phyloP scores from a whole-genome alignment of 176 grass and related monocot genomes.

The Luzula sylvatica region DNA sequence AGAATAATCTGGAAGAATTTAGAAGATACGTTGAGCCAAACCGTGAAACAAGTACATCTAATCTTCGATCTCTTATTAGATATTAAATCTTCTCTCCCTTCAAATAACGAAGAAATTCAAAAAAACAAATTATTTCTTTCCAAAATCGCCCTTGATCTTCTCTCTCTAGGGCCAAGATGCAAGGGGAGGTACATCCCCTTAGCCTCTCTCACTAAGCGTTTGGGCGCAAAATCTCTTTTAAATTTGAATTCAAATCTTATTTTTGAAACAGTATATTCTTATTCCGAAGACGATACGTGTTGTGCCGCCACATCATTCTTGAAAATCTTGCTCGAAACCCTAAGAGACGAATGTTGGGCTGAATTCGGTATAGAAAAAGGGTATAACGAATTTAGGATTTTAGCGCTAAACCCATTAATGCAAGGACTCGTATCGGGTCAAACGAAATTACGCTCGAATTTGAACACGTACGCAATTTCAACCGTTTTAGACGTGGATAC shows the following conservation, averaged over 20 bases:
- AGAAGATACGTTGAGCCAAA: conserved; percentile 93
- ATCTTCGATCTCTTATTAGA: conserved; percentile 96
- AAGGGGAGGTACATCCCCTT: conserved; percentile 92
- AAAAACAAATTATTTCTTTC: conserved; percentile 35
- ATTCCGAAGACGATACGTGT: conserved; percentile 87
- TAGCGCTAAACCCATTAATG: conserved; percentile 75
- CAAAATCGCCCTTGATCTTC: conserved; percentile 65
- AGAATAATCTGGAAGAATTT: conserved; percentile 96
- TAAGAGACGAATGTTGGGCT: conserved; percentile 87
- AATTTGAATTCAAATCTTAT: conserved; percentile 62
- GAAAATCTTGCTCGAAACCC: conserved; percentile 74
- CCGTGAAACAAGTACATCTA: conserved; percentile 94
- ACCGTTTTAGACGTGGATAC: conserved; percentile 53
- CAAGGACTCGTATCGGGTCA: conserved; percentile 61
- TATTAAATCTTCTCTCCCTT: conserved; percentile 59
- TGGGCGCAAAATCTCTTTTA: conserved; percentile 80
- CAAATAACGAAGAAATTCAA: conserved; percentile 26
- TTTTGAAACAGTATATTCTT: conserved; percentile 75
- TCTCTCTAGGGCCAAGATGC: conserved; percentile 56
- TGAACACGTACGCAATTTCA: conserved; percentile 87
- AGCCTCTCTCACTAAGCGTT: conserved; percentile 75
- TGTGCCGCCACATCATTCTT: conserved; percentile 81
- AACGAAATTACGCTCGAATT: conserved; percentile 85
- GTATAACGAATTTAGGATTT: conserved; percentile 55
- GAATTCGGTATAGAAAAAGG: conserved; percentile 74